Evolutionary conservation across 2,329 filamentous ascomycete species (phyloP).

Genomic region (Eurotiales sp.): DNA sequence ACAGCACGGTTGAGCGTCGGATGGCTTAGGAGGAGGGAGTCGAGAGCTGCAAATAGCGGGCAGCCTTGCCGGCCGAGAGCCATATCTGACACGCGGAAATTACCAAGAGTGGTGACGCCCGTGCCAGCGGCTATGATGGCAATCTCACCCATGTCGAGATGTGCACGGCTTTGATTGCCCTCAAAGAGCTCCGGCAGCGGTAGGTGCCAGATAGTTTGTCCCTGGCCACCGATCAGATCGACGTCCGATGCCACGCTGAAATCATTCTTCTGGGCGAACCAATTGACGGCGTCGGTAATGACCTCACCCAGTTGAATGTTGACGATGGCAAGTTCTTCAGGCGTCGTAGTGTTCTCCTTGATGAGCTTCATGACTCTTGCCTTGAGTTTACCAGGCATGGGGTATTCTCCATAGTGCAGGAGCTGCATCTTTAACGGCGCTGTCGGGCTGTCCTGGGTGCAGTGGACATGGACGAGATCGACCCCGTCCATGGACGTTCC

Average conservation of each 20-base stretch:
- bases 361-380: too few relatives aligned
- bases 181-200: slow-evolving; percentile 46
- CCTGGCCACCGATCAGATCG: slow-evolving; percentile 53
- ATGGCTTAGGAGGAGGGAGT: slow-evolving; percentile 52
- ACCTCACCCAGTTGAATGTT: slow-evolving; percentile 51
- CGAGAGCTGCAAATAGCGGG: slow-evolving; percentile 53
- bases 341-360: too few relatives aligned
- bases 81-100: slow-evolving; percentile 51
- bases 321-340: too few relatives aligned
- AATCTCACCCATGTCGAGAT: slow-evolving; percentile 50
- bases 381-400: too few relatives aligned
- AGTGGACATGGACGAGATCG: slow-evolving; percentile 23
- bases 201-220: slow-evolving; percentile 53
- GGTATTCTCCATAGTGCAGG: slow-evolving; percentile 20
- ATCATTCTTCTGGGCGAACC: slow-evolving; percentile 44
- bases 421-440: slow-evolving; percentile 20
- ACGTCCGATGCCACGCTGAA: slow-evolving; percentile 38
- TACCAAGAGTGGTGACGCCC: slow-evolving; percentile 54
- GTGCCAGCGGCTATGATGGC: slow-evolving; percentile 50
- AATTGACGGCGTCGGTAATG: slow-evolving; percentile 47
- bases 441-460: slow-evolving; percentile 22
- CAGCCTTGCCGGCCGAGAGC: slow-evolving; percentile 50
- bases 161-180: slow-evolving; percentile 37
- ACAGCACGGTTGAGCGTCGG: slow-evolving; percentile 52
- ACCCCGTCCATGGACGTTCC: slow-evolving; percentile 28